Evolutionary conservation across 768 basidiomycete genomes (phyloP), one percentile per base, ranked within the genome.

Genomic region (Hygrocybe punicea): DNA sequence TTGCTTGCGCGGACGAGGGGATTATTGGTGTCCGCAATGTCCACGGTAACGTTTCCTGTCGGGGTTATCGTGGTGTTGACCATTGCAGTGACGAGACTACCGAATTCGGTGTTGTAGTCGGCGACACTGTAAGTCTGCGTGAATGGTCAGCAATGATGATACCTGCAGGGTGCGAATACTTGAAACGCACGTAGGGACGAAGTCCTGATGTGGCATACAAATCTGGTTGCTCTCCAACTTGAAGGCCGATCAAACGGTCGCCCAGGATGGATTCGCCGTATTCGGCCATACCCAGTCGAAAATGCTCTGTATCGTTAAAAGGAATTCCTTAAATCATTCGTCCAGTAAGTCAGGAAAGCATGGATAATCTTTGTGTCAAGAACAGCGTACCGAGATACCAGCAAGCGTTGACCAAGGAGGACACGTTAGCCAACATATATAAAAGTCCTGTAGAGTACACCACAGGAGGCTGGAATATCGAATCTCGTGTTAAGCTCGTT

Each of bases 181-280:
- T 2, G 58, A n/a, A 57, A 33, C 33, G 33, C 7, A 53, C 69
- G 9, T 70, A 76, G 3, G 33, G 33, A 14, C 51, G 51, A 10
- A 36, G 29, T 7, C 51, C 51, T 16, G 29, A 7, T 67, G 64
- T 57, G 9, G 76, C 71, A 60, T 86, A 92, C 60, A 90, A 79
- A 73, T 93, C 89, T 14, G 89, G 89, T 70, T 91, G 89, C 65
- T 91, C 90, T 2, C 84, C 88, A 1, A 84, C 80, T 66, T 89
- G 85, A 7, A 88, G 69, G 0, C 85, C 89, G n/a, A 86, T 68
- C 17, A 91, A 71, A 58, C 82, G 76, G 49, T 79, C 72, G 1
- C 89, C 89, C 1, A 91, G 74, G 57, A 89, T 84, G 16, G 69
- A 59, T 65, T 88, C 79, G 4, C 82, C 83, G 39, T 79, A 69